These are phyloP conservation scores for Suillus bovinus DNA, from an alignment of 768 basidiomycete genomes.

Conservation along the genomic window DNA sequence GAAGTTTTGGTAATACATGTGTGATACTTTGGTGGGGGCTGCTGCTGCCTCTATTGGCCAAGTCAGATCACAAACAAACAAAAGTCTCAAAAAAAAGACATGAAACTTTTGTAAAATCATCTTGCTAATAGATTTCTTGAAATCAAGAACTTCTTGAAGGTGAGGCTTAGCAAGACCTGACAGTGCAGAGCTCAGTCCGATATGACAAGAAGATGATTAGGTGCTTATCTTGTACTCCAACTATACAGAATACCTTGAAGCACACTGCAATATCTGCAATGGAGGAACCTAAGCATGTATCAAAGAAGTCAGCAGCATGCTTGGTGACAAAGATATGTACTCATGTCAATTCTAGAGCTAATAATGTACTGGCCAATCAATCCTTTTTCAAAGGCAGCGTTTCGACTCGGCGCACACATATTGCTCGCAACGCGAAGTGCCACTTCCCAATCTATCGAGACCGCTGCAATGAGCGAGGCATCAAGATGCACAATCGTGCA, in stretches of 20 bases:
- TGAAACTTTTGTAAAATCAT: too few relatives aligned
- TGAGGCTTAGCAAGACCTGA: too few relatives aligned
- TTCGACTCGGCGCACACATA: neutral
- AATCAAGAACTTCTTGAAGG: too few relatives aligned
- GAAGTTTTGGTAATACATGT: neutral
- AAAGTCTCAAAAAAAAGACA: too few relatives aligned
- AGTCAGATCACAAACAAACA: too few relatives aligned
- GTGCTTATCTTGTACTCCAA: neutral
- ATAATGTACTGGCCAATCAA: too few relatives aligned
- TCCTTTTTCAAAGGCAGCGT: too few relatives aligned
- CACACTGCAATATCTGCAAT: neutral
- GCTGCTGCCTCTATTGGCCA: too few relatives aligned
- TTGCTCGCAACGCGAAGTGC: neutral
- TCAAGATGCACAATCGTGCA: neutral
- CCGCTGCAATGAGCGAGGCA: neutral
- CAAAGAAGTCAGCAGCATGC: constrained; percentile 2
- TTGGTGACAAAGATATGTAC: neutral
- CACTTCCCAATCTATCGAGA: neutral
- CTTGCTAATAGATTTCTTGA: too few relatives aligned
- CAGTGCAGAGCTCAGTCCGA: too few relatives aligned
- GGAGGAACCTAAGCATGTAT: neutral
- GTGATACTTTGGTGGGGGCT: neutral
- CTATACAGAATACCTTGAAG: neutral
- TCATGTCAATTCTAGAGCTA: too few relatives aligned
- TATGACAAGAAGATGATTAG: too few relatives aligned